Evolutionary conservation across 441 rosid genomes (phyloP).

Genomic region (Melastoma candidum): DNA sequence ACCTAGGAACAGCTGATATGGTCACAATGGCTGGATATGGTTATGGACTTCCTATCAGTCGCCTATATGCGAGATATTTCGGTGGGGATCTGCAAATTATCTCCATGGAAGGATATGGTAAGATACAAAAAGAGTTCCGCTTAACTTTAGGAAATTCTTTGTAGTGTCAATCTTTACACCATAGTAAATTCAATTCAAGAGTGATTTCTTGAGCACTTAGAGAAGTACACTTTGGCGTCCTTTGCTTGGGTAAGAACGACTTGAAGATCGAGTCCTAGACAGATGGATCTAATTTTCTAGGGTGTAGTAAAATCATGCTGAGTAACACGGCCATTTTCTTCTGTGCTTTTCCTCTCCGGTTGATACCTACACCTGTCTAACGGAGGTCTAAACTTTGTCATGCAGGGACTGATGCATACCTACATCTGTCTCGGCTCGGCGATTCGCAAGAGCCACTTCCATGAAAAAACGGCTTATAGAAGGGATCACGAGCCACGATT

Average conservation of each 20-base stretch:
- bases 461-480: constrained; percentile 12
- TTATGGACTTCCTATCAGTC: constrained; percentile 87
- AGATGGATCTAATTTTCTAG: too few species aligned
- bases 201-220: neutral
- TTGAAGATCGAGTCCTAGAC: too few species aligned
- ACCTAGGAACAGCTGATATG: constrained; percentile 54
- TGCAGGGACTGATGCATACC: constrained; percentile 89
- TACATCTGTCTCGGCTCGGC: constrained; percentile 69
- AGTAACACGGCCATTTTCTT: neutral
- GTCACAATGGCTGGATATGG: constrained; percentile 97
- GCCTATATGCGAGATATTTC: constrained; percentile 83
- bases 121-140: constrained; percentile 18
- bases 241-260: too few species aligned
- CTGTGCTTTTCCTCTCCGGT: neutral
- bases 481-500: too few species aligned
- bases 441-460: constrained; percentile 84
- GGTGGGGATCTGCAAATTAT: constrained; percentile 95
- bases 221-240: neutral
- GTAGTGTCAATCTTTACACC: neutral
- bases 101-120: constrained; percentile 99
- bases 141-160: neutral
- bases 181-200: neutral
- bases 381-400: neutral
- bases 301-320: neutral
- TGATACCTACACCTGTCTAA: neutral